phyloP scores from a whole-genome alignment of 1,284 basidiomycete species.

The Apiotrichum montevideense region DNA sequence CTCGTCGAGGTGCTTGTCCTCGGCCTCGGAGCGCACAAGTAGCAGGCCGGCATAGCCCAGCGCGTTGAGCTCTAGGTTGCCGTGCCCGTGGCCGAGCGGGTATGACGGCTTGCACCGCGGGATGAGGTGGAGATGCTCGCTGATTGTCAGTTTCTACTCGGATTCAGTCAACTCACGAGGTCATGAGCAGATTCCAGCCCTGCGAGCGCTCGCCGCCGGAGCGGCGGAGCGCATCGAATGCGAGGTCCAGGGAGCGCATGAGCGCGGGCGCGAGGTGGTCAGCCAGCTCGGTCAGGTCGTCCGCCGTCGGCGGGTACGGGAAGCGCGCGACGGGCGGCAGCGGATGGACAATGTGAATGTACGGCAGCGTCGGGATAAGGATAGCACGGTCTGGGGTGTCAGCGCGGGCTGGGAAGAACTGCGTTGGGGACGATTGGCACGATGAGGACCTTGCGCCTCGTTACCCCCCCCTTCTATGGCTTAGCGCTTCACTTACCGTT shows the following conservation, averaged over 20 bases:
- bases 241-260: slow-evolving; percentile 68
- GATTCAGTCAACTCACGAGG: slow-evolving; percentile 40
- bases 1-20: slow-evolving; percentile 59
- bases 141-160: slow-evolving; percentile 10
- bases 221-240: slow-evolving; percentile 57
- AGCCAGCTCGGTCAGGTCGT: slow-evolving; percentile 49
- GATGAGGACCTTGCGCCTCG: too few species aligned
- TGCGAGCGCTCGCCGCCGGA: slow-evolving; percentile 31
- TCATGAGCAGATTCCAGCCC: slow-evolving; percentile 73
- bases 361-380: slow-evolving; percentile 60
- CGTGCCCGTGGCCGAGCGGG: slow-evolving; percentile 22
- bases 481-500: slow-evolving; percentile 49
- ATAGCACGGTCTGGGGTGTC: slow-evolving; percentile 61
- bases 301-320: slow-evolving; percentile 50
- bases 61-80: slow-evolving; percentile 63
- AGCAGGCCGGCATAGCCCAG: slow-evolving; percentile 82
- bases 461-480: too few species aligned
- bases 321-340: slow-evolving; percentile 48
- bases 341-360: slow-evolving; percentile 66
- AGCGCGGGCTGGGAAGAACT: neutral
- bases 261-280: slow-evolving; percentile 59
- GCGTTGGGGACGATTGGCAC: too few species aligned
- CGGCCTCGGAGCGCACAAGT: slow-evolving; percentile 69
- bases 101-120: slow-evolving; percentile 54
- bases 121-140: slow-evolving; percentile 72